These are phyloP conservation scores for Curvularia eragrostidis DNA, from an alignment of 2,329 filamentous ascomycete species.

Conservation along the genomic window DNA sequence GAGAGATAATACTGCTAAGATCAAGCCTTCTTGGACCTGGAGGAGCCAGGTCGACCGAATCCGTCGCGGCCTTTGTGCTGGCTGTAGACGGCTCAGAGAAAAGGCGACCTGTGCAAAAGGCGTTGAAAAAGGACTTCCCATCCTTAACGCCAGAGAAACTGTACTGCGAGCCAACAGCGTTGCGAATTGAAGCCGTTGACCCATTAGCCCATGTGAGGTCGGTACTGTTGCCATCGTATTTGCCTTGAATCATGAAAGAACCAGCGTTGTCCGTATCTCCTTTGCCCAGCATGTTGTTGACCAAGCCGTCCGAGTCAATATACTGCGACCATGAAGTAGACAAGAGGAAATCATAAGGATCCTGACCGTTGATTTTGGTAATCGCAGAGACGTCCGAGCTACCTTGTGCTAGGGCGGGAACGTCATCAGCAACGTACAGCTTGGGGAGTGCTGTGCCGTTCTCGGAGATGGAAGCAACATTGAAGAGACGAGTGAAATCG, in stretches of 20 bases:
- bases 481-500: slow-evolving; percentile 21
- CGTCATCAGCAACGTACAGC: slow-evolving; percentile 39
- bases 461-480: slow-evolving; percentile 38
- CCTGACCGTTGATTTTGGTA: slow-evolving; percentile 34
- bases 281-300: slow-evolving; percentile 32
- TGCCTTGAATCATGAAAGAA: slow-evolving; percentile 22
- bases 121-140: slow-evolving; percentile 49
- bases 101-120: slow-evolving; percentile 37
- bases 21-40: background rate
- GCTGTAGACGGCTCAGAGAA: slow-evolving; percentile 4
- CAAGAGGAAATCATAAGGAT: slow-evolving; percentile 34
- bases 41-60: background rate
- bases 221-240: slow-evolving; percentile 33
- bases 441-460: slow-evolving; percentile 45
- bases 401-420: slow-evolving; percentile 16
- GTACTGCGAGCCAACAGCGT: slow-evolving; percentile 25
- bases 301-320: slow-evolving; percentile 30
- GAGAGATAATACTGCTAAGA: slow-evolving; percentile 7
- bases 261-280: slow-evolving; percentile 32
- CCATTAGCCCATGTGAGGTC: slow-evolving; percentile 45
- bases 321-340: slow-evolving; percentile 28
- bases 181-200: slow-evolving; percentile 24
- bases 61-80: slow-evolving; percentile 10
- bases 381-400: slow-evolving; percentile 35
- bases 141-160: slow-evolving; percentile 39